Evolutionary conservation across 768 basidiomycete species (phyloP).

Genomic region (Trametes sanguinea): DNA sequence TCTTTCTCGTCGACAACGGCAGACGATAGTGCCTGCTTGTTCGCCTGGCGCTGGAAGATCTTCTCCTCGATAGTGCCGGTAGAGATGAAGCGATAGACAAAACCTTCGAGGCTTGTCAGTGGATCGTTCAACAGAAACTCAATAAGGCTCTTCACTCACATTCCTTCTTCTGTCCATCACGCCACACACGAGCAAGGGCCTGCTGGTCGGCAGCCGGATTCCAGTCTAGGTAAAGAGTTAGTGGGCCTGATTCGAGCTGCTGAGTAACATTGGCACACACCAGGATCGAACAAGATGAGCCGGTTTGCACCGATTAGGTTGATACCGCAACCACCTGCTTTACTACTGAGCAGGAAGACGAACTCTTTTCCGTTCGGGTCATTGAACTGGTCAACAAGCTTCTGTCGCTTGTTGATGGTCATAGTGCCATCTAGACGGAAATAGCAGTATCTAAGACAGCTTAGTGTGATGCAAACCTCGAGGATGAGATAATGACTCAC

Average conservation of each 20-base stretch:
- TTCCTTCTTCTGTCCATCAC: slow-evolving; percentile 99
- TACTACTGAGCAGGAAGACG: slow-evolving; percentile 90
- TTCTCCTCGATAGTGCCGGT: slow-evolving; percentile 99
- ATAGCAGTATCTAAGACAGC: slow-evolving; percentile 72
- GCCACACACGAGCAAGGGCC: slow-evolving; percentile 97
- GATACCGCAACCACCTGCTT: slow-evolving; percentile 96
- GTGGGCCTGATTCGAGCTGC: background rate
- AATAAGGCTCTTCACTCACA: slow-evolving; percentile 52
- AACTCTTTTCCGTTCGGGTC: slow-evolving; percentile 92
- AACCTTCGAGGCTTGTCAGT: slow-evolving; percentile 52
- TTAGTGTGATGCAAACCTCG: background rate
- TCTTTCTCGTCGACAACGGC: slow-evolving; percentile 99
- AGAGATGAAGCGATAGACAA: slow-evolving; percentile 97
- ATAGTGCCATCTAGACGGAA: slow-evolving; percentile 96
- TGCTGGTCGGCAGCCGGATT: slow-evolving; percentile 99
- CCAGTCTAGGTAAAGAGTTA: slow-evolving; percentile 66
- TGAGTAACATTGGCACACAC: slow-evolving; percentile 40
- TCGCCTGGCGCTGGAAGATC: slow-evolving; percentile 96
- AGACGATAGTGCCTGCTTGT: slow-evolving; percentile 94
- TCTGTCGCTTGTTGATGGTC: slow-evolving; percentile 89
- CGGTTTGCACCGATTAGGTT: slow-evolving; percentile 96
- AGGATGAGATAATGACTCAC: slow-evolving; percentile 41
- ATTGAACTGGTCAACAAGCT: slow-evolving; percentile 96
- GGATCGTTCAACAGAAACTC: too few species aligned
- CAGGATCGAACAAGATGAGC: slow-evolving; percentile 93